Percentiles rank a stretch among this genome's conserved stretches.
phyloP scores from a whole-genome alignment of 1,139 yeast genomes.

The Saccharomyces hybrid region DNA sequence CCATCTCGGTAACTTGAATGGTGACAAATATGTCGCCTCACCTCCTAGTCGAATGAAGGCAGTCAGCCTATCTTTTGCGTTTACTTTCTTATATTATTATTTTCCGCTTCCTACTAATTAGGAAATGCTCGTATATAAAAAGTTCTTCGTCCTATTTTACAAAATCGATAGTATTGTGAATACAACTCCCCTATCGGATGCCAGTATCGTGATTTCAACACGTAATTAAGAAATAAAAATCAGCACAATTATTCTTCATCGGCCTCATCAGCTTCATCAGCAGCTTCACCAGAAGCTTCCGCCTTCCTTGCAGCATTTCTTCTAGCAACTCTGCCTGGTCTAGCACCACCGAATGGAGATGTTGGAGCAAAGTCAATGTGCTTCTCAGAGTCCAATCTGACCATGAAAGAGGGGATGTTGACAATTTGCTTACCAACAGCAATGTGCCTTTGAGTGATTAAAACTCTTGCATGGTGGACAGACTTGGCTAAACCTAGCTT shows the following conservation, averaged over 20 bases:
- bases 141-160: slow-evolving; percentile 3
- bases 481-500: slow-evolving; percentile 99
- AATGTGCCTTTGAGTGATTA: slow-evolving; percentile 97
- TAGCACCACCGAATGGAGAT: slow-evolving; percentile 99
- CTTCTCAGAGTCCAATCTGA: slow-evolving; percentile 99
- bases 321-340: slow-evolving; percentile 99
- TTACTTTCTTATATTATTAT: background rate
- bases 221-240: slow-evolving; percentile 6
- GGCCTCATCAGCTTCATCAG: slow-evolving; percentile 50
- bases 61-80: background rate
- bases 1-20: background rate
- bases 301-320: slow-evolving; percentile 69
- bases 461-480: slow-evolving; percentile 99
- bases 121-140: background rate
- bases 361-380: slow-evolving; percentile 99
- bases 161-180: background rate
- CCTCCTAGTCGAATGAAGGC: background rate
- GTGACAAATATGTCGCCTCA: background rate
- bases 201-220: background rate
- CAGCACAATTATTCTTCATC: slow-evolving; percentile 44
- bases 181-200: background rate
- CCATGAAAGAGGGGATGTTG: slow-evolving; percentile 98
- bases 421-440: slow-evolving; percentile 99
- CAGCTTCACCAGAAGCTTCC: slow-evolving; percentile 43
- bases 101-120: background rate